A percentile compares a stretch with the other conserved stretches of the same genome.
Evolutionary conservation across 2,329 filamentous ascomycete species (phyloP).

Genomic region (Graphilbum fragrans): DNA sequence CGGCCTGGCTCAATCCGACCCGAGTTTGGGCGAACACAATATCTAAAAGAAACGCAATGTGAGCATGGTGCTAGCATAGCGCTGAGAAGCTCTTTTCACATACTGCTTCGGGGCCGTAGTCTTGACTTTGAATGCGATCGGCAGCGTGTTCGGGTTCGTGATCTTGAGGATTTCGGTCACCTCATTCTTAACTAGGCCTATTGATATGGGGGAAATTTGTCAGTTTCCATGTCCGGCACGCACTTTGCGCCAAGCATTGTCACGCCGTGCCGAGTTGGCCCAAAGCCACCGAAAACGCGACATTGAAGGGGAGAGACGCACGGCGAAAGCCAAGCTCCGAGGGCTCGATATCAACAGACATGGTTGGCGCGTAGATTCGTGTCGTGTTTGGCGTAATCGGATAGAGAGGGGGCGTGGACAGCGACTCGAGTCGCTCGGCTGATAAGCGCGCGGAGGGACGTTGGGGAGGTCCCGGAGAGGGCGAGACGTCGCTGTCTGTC

Average conservation of each 20-base stretch:
- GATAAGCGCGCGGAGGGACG: no score
- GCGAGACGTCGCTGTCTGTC: no score
- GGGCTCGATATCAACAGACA: slow-evolving; percentile 93
- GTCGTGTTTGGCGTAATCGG: not conserved
- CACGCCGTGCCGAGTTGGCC: not conserved
- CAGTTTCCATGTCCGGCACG: not conserved
- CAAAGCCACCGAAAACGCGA: not conserved
- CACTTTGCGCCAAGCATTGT: not conserved
- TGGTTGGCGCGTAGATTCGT: slow-evolving; percentile 23
- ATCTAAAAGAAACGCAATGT: slow-evolving; percentile 42
- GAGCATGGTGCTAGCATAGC: slow-evolving; percentile 3
- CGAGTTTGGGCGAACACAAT: slow-evolving; percentile 94
- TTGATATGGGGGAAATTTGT: slow-evolving; percentile 18
- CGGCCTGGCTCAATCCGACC: slow-evolving; percentile 86
- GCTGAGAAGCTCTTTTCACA: slow-evolving; percentile 20
- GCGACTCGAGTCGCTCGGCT: not conserved
- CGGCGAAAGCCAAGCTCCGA: slow-evolving; percentile 86
- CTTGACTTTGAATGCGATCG: slow-evolving; percentile 79
- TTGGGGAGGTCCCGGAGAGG: no score
- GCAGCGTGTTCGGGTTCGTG: slow-evolving; percentile 48
- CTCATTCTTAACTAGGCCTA: slow-evolving; percentile 56
- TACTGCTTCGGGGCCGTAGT: slow-evolving; percentile 99
- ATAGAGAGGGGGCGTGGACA: not conserved
- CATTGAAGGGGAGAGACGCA: slow-evolving; percentile 36
- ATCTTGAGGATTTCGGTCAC: slow-evolving; percentile 53